Evolutionary conservation across 192 early-diverging fungal genomes (phyloP).

Genomic region (Radiomyces spectabilis): DNA sequence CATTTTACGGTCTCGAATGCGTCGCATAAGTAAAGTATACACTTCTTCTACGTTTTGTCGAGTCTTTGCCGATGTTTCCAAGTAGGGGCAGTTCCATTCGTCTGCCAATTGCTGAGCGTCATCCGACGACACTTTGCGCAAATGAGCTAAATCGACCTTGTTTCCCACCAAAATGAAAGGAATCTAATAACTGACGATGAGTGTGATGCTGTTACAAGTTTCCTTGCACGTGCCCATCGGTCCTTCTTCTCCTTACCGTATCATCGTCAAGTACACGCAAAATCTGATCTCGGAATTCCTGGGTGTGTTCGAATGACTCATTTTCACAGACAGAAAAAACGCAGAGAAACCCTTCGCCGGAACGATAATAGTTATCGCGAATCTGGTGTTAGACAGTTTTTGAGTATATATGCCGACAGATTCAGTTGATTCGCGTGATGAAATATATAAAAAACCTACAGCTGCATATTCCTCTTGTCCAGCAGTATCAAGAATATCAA

Average conservation of each 20-base stretch:
- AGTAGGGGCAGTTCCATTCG: slow-evolving; percentile 66
- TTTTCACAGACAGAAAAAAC: slow-evolving; percentile 78
- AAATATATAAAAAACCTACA: slow-evolving; percentile 30
- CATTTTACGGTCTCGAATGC: slow-evolving; percentile 64
- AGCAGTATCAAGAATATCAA: slow-evolving; percentile 89
- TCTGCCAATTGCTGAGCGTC: slow-evolving; percentile 51
- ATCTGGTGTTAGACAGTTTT: no score
- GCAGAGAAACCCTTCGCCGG: slow-evolving; percentile 80
- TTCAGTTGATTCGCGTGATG: background rate
- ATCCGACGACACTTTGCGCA: slow-evolving; percentile 50
- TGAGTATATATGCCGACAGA: background rate
- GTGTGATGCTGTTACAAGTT: no score
- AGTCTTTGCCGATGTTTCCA: slow-evolving; percentile 72
- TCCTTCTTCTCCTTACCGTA: slow-evolving; percentile 38
- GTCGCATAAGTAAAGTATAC: slow-evolving; percentile 67
- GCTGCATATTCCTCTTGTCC: slow-evolving; percentile 90
- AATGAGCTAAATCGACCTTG: slow-evolving; percentile 56
- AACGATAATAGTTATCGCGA: slow-evolving; percentile 80
- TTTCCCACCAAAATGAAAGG: slow-evolving; percentile 82
- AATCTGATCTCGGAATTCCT: slow-evolving; percentile 84
- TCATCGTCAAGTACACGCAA: slow-evolving; percentile 79
- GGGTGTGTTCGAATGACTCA: slow-evolving; percentile 73
- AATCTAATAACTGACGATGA: slow-evolving; percentile 29
- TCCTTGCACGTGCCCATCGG: no score
- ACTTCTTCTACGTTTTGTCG: slow-evolving; percentile 73